phyloP scores from a whole-genome alignment of 495 filamentous ascomycete genomes.

The Monascus purpureus region DNA sequence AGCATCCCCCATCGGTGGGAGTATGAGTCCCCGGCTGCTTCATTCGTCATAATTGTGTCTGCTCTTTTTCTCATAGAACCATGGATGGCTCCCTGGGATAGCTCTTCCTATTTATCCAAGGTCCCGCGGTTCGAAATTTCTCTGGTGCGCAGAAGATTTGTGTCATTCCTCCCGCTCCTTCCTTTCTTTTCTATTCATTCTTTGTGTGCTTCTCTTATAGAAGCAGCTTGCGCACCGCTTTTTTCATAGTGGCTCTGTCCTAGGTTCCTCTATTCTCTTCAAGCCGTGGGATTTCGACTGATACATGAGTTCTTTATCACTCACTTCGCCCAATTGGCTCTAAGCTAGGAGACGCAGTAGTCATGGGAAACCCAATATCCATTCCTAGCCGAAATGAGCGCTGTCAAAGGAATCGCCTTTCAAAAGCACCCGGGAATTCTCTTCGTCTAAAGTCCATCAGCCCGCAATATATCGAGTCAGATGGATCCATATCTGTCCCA shows the following conservation, averaged over 20 bases:
- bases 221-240: not conserved
- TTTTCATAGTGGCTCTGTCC: not conserved
- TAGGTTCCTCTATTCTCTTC: not conserved
- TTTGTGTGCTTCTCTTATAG: not conserved
- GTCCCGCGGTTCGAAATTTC: too few relatives aligned
- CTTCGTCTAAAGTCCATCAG: not conserved
- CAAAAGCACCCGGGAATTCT: conserved; percentile 19
- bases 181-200: not conserved
- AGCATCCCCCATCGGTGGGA: too few relatives aligned
- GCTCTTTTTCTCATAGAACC: too few relatives aligned
- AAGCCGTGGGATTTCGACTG: not conserved
- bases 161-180: too few relatives aligned
- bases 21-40: too few relatives aligned
- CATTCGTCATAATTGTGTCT: too few relatives aligned
- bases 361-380: conserved; percentile 28
- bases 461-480: not conserved
- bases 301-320: not conserved
- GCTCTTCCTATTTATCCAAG: too few relatives aligned
- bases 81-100: too few relatives aligned
- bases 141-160: too few relatives aligned
- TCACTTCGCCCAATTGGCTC: conserved; percentile 1
- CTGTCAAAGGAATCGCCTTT: conserved; percentile 24
- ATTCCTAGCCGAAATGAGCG: conserved; percentile 22
- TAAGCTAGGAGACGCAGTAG: conserved; percentile 5
- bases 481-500: too few relatives aligned